Evolutionary conservation across 2,329 filamentous ascomycete species (phyloP), one percentile per base, ranked within the genome.

Genomic region (Scedosporium minutisporum): DNA sequence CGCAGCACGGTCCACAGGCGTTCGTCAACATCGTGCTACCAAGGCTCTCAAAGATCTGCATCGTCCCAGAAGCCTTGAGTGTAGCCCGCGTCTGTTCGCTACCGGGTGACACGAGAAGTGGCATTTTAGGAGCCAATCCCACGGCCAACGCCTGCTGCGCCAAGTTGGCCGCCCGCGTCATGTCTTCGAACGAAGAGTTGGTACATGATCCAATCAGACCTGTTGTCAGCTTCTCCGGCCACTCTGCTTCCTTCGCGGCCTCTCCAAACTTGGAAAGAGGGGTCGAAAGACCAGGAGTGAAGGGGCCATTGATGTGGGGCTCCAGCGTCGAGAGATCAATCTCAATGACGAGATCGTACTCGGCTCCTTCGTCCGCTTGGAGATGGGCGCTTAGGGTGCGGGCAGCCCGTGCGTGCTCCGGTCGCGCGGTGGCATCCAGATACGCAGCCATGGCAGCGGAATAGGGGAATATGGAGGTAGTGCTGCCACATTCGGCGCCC

Each of bases 381-480:
- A 99, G 89, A 71, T 96, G 91, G 70, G 90, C 82, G 69, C 91
- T 89, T 75, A 96, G 97, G 46, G 81, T 73, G 68, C 91, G 88
- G 62, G 95, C 85, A 74, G 93, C 96, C 75, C 97, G 91, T 72
- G 91, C 95, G 70, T 99, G 97, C 16, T 88, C 84, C 72, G 85
- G 82, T 72, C 95, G 90, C 85, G 96, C 97, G 70, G 95, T 99
- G 51, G 92, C 91, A 53, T 80, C 81, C 53, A 99, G 86, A 81
- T 97, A 99, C 74, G 97, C 90, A 82, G 96, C 90, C 93, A 96
- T 96, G 74, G 90, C 87, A 77, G 97, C 90, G 81, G 96, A 96
- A 87, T 96, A 99, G 69, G 93, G 92, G 88, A 99, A 99, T 55
- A 97, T 73, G 16, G 92, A 96, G 62, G 93, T 97, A 18, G 93